Base-by-base conservation (phyloP, 2,329 filamentous ascomycete genomes). In the Trichophaea hybrida region DNA sequence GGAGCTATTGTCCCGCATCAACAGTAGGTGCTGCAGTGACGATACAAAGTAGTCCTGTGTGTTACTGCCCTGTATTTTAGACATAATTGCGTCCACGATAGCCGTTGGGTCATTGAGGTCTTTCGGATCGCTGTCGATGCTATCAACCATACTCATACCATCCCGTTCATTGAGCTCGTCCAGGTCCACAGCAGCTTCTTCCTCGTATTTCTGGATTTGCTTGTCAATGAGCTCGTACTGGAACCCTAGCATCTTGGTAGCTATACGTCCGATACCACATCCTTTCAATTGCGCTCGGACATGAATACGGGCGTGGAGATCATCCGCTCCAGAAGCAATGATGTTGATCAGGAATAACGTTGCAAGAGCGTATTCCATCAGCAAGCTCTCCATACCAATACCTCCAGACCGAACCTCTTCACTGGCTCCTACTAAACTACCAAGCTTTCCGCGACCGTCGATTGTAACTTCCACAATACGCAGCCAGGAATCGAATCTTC, bases 221-320 rank as follows among this genome's bases (percentile, higher is more conserved):
- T 96, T 97, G 78, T 97, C 91, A 67, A 98, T 93, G 68, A 94
- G 81, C 68, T 98, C 93, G 75, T 97, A 98, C 73, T 97, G 90
- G 76, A 98, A 97, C 48, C 82, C 86, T 73, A 95, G 90, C 93
- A 97, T 97, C 79, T 97, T 98, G 66, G 79, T 85, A 73, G 97
- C 76, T 68, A 97, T 86, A 60, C 93, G 84, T 76, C 90, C 94
- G 78, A 97, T 88, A 59, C 93, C 93, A 73, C 89, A 95, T 72
- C 86, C 89, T 69, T 86, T 94, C 71, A 98, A 96, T 72, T 97
- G 93, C 31, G 93, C 91, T 64, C 93, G 82, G 69, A 97, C 90
- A 73, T 97, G 93, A 71, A 94, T 87, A 70, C 93, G 83, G 65
- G 97, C 76, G 73, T 95, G 88, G 66, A 98, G 76, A 70, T 98